Evolutionary conservation across 2,329 filamentous ascomycete genomes (phyloP).

Genomic region (Elsinoe necatrix): DNA sequence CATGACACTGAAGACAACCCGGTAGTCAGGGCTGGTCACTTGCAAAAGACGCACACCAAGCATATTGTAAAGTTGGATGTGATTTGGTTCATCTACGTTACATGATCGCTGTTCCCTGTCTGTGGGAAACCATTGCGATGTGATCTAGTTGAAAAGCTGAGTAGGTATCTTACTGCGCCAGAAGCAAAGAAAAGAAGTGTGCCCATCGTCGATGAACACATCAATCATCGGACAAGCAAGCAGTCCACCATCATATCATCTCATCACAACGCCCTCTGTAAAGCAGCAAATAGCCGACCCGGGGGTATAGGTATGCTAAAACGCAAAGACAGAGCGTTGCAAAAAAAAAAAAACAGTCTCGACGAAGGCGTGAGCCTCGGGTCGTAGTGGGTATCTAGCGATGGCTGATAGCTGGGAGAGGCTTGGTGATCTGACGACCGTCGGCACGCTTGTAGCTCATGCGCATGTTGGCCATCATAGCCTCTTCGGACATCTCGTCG

Average conservation of each 20-base stretch:
- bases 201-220: neutral
- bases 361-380: neutral
- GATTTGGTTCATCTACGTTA: conserved; percentile 2
- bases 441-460: conserved; percentile 43
- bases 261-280: neutral
- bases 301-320: conserved; percentile 3
- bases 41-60: neutral
- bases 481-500: conserved; percentile 21
- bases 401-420: conserved; percentile 19
- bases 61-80: neutral
- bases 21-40: no score
- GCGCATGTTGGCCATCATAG: conserved; percentile 29
- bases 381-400: neutral
- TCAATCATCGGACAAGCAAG: neutral
- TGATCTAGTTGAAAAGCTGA: conserved; percentile 6
- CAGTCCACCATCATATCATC: neutral
- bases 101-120: neutral
- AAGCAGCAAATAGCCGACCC: conserved; percentile 1
- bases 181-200: conserved; percentile 2
- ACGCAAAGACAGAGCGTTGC: neutral
- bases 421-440: conserved; percentile 28
- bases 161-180: conserved; percentile 6
- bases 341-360: neutral
- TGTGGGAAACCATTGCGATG: neutral
- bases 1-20: no score